Evolutionary conservation across 2,329 filamentous ascomycete genomes (phyloP), one percentile per base, ranked within the genome.

Genomic region (Emmonsia crescens): DNA sequence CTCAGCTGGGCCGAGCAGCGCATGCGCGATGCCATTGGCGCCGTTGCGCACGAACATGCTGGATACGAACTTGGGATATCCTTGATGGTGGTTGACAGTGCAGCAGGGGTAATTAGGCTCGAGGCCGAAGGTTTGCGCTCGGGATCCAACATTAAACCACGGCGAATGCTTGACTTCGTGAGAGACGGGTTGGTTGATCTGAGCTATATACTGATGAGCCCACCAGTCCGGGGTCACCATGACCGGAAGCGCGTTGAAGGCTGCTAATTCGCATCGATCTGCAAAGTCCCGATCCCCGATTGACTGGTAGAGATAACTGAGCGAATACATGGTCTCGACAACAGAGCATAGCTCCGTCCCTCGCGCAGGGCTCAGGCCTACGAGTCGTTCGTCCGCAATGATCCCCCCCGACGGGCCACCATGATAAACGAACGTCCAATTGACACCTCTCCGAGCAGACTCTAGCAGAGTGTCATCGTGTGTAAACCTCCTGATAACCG

Each of bases 1-100:
- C 0, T 67, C 72, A 2, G 73, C 75, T 1, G 82, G 81, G 8
- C 76, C 72, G 2, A 85, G 77, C 1, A 84, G 70, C 0, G 76
- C 75, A 67, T 85, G 82, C 0, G 75, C 79, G 16, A 84, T 66
- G 2, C 78, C 79, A n/a, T 73, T 71, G 2, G 72, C 66, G 3
- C 76, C 78, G 2, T 75, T 68, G 10, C 66, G 67, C 5, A 79
- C 76, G 70, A 76, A 84, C 62, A 77, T 77, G 61, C 77, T 74
- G 10, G 79, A 76, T 0, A 81, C 68, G 61, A 81, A 83, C 64
- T 84, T 84, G 0, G 83, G 81, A 63, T 79, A 82, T 9, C 79
- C 83, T 66, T 84, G 81, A 1, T 77, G 79, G 64, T 84, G 80
- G 62, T 85, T 85, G 62, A 85, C 82, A 1, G 82, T 83, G 65